These are phyloP conservation scores for Cynara cardunculus DNA, from an alignment of 129 eudicot species.

Conservation along the genomic window DNA sequence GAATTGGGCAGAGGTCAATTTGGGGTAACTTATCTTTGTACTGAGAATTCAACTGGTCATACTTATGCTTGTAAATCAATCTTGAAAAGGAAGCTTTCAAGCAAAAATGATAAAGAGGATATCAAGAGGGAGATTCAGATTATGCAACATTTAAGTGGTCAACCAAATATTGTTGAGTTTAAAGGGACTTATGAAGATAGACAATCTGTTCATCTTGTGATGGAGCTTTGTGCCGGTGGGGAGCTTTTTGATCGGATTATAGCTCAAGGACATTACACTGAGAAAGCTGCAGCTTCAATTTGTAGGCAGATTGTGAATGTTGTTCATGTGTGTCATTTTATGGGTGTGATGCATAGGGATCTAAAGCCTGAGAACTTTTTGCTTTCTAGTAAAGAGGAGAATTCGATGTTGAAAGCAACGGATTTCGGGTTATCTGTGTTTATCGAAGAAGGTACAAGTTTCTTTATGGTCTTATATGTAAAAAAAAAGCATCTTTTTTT, in stretches of 20 bases:
- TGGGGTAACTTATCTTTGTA: slow-evolving; percentile 67
- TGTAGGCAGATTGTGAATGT: slow-evolving; percentile 81
- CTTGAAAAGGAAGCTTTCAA: slow-evolving; percentile 58
- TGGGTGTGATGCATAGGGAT: slow-evolving; percentile 87
- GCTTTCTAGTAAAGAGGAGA: slow-evolving; percentile 54
- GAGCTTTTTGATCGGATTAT: slow-evolving; percentile 79
- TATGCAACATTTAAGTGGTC: slow-evolving; percentile 85
- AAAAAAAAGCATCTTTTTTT: not conserved
- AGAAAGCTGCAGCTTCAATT: slow-evolving; percentile 62
- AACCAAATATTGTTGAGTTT: slow-evolving; percentile 67
- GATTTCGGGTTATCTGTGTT: slow-evolving; percentile 82
- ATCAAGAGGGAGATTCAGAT: slow-evolving; percentile 71
- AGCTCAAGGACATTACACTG: slow-evolving; percentile 70
- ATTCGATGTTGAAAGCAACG: slow-evolving; percentile 66
- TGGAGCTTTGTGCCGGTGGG: slow-evolving; percentile 85
- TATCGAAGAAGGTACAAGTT: slow-evolving; percentile 61
- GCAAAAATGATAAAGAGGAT: slow-evolving; percentile 65
- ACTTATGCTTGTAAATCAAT: slow-evolving; percentile 76
- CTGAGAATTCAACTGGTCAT: slow-evolving; percentile 48
- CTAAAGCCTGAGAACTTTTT: slow-evolving; percentile 73
- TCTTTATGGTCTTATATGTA: not conserved
- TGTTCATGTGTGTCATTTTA: slow-evolving; percentile 81
- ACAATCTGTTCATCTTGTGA: slow-evolving; percentile 65
- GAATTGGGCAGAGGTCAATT: slow-evolving; percentile 82
- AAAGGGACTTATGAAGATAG: slow-evolving; percentile 72